Evolutionary conservation across 768 basidiomycete genomes (phyloP).

Genomic region (Coprinellus aureogranulatus): DNA sequence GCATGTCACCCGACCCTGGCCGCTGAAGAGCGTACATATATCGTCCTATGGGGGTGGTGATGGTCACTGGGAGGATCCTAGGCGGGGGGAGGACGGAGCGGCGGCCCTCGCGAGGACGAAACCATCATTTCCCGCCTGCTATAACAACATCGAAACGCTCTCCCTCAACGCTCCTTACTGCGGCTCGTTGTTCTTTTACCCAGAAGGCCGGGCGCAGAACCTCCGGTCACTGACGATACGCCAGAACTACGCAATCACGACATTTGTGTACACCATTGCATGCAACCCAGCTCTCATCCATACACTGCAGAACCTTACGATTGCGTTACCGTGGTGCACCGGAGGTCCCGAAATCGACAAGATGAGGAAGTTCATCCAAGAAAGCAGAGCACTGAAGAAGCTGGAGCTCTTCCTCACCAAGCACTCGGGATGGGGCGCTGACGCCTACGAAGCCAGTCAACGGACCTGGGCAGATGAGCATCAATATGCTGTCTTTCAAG

Average conservation of each 20-base stretch:
- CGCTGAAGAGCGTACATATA: not conserved
- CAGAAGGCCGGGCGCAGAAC: not conserved
- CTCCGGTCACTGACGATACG: not conserved
- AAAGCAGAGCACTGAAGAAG: too few relatives aligned
- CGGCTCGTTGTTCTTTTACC: not conserved
- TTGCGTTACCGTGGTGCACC: too few relatives aligned
- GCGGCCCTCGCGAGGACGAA: not conserved
- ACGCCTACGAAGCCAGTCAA: too few relatives aligned
- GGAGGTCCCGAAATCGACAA: too few relatives aligned
- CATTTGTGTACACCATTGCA: not conserved
- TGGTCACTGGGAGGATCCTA: not conserved
- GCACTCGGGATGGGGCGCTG: too few relatives aligned
- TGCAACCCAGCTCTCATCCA: not conserved
- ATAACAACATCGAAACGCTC: not conserved
- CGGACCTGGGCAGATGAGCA: too few relatives aligned
- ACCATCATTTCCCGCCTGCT: not conserved
- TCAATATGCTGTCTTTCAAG: too few relatives aligned
- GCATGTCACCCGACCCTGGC: not conserved
- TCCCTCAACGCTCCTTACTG: not conserved
- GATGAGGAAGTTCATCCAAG: too few relatives aligned
- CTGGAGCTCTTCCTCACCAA: too few relatives aligned
- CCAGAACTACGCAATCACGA: not conserved
- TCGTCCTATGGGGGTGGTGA: not conserved
- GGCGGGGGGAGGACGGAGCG: not conserved
- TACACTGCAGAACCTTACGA: not conserved